Base-by-base conservation (phyloP, 257 asterid genomes). In the Solanum sejunctum region DNA sequence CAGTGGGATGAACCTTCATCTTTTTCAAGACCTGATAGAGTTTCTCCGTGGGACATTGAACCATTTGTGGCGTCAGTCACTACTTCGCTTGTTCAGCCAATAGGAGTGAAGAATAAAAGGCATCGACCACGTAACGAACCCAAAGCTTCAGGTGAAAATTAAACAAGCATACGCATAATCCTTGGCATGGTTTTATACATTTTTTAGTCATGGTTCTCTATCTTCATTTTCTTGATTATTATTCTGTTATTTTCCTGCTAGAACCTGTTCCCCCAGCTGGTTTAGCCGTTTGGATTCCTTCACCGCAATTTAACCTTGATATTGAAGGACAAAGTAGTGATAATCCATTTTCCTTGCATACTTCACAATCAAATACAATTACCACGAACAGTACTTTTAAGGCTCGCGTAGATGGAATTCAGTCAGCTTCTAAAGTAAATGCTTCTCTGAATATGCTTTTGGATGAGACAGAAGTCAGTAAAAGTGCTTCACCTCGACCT, bases 21-120 rank as follows among this genome's bases (percentile, higher is more conserved):
- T 60, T 89, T 93, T 84, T 83, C 86, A 16, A 87, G 98, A 66
- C 94, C 98, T n/a, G 94, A 92, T 12, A 88, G 92, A 88, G 95
- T 94, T 87, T 94, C 98, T 86, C 97, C 97, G 18, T 94, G 98
- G 98, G 97, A 94, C 86, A 93, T 94, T 23, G 95, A 94, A 83
- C 93, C 94, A 32, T 91, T 92, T 70, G 94, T 90, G 58, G 90
- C 91, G 4, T 85, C 95, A 9, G 47, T 85, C 20, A 91, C 95
- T 8, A 61, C 89, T 10, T 49, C 86, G 57, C 85, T 88, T 10
- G 82, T 83, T 66, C 95, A 55, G 86, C 91, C 95, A 60, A 84
- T 84, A 21, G 8, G 84, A 7, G 45, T 84, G 79, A 93, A 91
- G 91, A 87, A 89, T 89, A 93, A 93, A 87, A 89, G 95, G 87